phyloP scores from a whole-genome alignment of 2,329 filamentous ascomycete species.

The Hirsutella rhossiliensis region DNA sequence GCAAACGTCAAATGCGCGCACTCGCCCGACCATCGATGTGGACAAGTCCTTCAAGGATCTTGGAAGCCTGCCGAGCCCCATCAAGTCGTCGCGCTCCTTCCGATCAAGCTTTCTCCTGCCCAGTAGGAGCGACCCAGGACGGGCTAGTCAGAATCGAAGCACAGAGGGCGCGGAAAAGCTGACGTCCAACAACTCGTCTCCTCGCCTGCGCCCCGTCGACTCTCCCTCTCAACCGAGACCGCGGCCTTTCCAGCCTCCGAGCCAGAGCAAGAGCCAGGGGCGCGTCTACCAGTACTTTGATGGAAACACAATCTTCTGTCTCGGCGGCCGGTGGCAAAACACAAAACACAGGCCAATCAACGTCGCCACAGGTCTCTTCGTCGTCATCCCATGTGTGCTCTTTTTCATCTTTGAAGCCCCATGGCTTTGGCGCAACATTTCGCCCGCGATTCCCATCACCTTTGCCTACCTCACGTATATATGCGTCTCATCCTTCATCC shows the following conservation, averaged over 20 bases:
- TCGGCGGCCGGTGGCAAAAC: slow-evolving; percentile 79
- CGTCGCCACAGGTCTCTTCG: slow-evolving; percentile 67
- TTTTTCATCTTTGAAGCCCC: slow-evolving; percentile 81
- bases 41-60: slow-evolving; percentile 44
- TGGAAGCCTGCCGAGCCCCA: slow-evolving; percentile 42
- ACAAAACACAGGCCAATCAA: slow-evolving; percentile 81
- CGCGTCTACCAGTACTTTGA: slow-evolving; percentile 87
- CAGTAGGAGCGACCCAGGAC: slow-evolving; percentile 37
- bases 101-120: slow-evolving; percentile 62
- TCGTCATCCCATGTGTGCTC: slow-evolving; percentile 66
- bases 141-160: slow-evolving; percentile 39
- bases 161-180: slow-evolving; percentile 67
- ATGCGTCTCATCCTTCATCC: slow-evolving; percentile 84
- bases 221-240: slow-evolving; percentile 10
- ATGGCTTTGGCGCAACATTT: slow-evolving; percentile 77
- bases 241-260: slow-evolving; percentile 20
- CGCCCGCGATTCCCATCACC: slow-evolving; percentile 75
- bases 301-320: slow-evolving; percentile 84
- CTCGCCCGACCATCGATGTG: slow-evolving; percentile 44
- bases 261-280: slow-evolving; percentile 25
- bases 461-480: slow-evolving; percentile 90
- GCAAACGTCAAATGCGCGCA: slow-evolving; percentile 20
- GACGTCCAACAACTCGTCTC: slow-evolving; percentile 69
- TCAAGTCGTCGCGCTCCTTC: slow-evolving; percentile 65
- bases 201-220: slow-evolving; percentile 44